These are phyloP conservation scores for Middelhovenomyces tepae DNA, from an alignment of 805 yeast genomes.

Conservation along the genomic window DNA sequence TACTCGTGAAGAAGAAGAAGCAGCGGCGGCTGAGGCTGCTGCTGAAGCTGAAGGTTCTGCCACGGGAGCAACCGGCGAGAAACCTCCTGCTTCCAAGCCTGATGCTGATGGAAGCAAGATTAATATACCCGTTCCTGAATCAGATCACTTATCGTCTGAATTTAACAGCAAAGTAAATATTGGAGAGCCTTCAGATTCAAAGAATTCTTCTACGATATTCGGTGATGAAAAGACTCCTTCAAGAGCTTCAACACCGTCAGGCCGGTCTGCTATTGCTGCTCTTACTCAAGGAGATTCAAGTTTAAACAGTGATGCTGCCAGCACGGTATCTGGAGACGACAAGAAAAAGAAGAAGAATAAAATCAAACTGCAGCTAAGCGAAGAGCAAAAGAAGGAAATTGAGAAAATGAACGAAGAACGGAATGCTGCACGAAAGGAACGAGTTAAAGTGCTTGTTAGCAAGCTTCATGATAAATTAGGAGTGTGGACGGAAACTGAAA, in stretches of 20 bases:
- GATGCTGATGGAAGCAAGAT: neutral
- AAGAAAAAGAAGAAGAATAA: conserved; percentile 27
- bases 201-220: no score
- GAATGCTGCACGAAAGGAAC: conserved; percentile 52
- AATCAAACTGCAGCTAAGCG: conserved; percentile 23
- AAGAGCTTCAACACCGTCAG: no score
- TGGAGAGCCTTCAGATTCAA: no score
- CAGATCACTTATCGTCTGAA: neutral
- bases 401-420: conserved; percentile 75
- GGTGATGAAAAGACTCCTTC: no score
- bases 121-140: neutral
- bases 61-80: neutral
- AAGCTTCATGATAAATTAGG: conserved; percentile 49
- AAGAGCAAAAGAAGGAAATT: conserved; percentile 41
- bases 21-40: conserved; percentile 10
- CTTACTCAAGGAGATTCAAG: conserved; percentile 8
- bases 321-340: conserved; percentile 13
- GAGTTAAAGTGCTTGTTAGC: conserved; percentile 51
- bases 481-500: conserved; percentile 52
- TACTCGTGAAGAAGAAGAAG: conserved; percentile 38
- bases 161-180: no score
- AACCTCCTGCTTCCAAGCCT: neutral
- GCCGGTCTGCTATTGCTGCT: conserved; percentile 6
- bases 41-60: conserved; percentile 13
- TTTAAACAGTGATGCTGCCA: conserved; percentile 3